Conservation (phyloP, 2,329 filamentous ascomycete genomes). For the Allantophomopsis cytisporea region DNA sequence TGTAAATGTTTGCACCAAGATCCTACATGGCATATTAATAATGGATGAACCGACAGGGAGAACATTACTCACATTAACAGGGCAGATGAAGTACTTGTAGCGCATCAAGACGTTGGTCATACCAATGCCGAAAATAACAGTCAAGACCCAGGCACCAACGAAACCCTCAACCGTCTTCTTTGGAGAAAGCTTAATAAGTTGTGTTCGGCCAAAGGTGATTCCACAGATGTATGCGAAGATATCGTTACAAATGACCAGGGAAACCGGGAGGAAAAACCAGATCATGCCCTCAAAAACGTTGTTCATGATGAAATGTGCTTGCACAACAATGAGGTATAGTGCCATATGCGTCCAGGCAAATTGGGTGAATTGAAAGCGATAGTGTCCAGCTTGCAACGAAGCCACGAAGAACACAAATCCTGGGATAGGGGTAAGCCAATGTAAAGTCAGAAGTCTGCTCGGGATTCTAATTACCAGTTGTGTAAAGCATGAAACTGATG, state of each 20-base stretch:
- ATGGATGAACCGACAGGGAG: background rate
- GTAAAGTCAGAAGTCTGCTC: background rate
- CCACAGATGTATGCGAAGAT: conserved; percentile 97
- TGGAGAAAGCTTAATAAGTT: conserved; percentile 93
- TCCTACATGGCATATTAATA: conserved; percentile 30
- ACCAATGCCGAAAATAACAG: conserved; percentile 68
- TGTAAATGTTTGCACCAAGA: conserved; percentile 85
- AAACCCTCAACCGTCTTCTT: conserved; percentile 99
- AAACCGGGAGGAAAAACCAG: conserved; percentile 95
- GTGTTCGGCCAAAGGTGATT: conserved; percentile 90
- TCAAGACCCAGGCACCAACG: conserved; percentile 91
- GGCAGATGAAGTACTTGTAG: conserved; percentile 97
- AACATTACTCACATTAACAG: conserved; percentile 57
- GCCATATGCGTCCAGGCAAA: conserved; percentile 99
- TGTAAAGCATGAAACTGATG: conserved; percentile 96
- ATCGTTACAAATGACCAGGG: conserved; percentile 95
- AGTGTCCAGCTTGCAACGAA: conserved; percentile 88
- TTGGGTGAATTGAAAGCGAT: conserved; percentile 97
- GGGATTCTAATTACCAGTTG: conserved; percentile 57
- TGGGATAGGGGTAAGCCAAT: conserved; percentile 23
- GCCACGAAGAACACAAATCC: conserved; percentile 97
- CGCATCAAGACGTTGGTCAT: conserved; percentile 76
- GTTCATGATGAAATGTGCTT: conserved; percentile 99
- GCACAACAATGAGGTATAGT: conserved; percentile 90
- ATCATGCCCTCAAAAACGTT: conserved; percentile 99